These are phyloP conservation scores for Astragalus membranaceus DNA, from an alignment of 306 rosid genomes.

Conservation along the genomic window DNA sequence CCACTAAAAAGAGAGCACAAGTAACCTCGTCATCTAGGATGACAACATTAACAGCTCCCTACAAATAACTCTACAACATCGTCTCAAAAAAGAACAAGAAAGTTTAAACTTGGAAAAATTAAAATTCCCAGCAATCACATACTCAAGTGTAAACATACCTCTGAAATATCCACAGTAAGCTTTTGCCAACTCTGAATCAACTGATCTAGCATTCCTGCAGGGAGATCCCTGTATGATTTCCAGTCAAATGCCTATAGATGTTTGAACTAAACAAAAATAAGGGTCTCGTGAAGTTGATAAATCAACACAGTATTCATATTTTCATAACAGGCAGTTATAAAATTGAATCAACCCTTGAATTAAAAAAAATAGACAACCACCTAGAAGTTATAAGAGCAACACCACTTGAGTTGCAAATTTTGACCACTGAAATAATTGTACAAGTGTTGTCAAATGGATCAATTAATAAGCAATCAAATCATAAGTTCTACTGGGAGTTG, in stretches of 20 bases:
- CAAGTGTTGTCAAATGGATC: no score
- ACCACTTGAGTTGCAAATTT: no score
- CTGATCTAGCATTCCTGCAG: slow-evolving; percentile 44
- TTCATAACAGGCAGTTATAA: background rate
- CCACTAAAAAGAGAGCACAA: slow-evolving; percentile 2
- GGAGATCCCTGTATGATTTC: slow-evolving; percentile 66
- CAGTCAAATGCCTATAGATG: slow-evolving; percentile 12
- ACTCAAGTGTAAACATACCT: slow-evolving; percentile 46
- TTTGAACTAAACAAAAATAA: slow-evolving; percentile 6
- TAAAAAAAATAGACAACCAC: no score
- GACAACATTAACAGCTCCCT: background rate
- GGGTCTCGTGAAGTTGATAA: background rate
- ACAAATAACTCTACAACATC: background rate
- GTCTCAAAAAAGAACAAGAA: background rate
- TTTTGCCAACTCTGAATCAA: slow-evolving; percentile 71
- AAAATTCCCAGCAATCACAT: slow-evolving; percentile 10
- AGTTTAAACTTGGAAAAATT: background rate
- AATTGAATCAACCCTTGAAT: background rate
- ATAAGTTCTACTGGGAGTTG: no score
- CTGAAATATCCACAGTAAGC: slow-evolving; percentile 43
- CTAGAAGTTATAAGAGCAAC: no score
- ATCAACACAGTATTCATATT: background rate
- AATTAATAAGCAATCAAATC: no score
- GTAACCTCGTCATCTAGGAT: slow-evolving; percentile 2
- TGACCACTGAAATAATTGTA: no score